Base-by-base conservation (phyloP, 2,329 filamentous ascomycete species). In the Daldinia sp. region DNA sequence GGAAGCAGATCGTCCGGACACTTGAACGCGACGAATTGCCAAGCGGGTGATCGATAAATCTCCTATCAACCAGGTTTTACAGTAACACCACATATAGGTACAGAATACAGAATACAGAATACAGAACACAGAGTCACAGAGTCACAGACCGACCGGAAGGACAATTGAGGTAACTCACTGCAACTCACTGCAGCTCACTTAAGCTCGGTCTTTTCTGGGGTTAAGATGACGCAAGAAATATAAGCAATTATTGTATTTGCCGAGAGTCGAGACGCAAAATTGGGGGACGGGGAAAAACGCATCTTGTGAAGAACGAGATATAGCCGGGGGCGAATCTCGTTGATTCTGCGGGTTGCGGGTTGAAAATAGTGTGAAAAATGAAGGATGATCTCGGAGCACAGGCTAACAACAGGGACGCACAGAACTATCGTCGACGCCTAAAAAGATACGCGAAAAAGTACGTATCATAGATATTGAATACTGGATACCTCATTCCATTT, bases 141-240 rank as follows among this genome's bases (percentile, higher is more conserved):
- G 1, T 18, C n/a, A 18, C 28, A 41, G 48, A 54, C 20, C 53
- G 63, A 63, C 55, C 42, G 51, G 35, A 58, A 53, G 58, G 60
- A 61, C 68, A 64, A 70, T 64, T 71, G 67, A 70, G 67, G 67
- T 65, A 73, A 58, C 66, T 71, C 69, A 57, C 68, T 73, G 35
- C 10, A 37, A 13, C 35, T 39, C 35, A 39, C 35, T 48, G 46
- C 46, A 50, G 50, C 50, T 54, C 50, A 54, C 50, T 54, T 60
- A 65, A 71, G 65, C 67, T 73, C 60, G 51, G 51, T 55, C 26
- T 51, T 51, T 44, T 57, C 66, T 39, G 51, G 51, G 51, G 51
- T 58, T 53, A 42, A 53, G 60, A 69, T 70, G 68, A 68, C 60
- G 67, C 62, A 35, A 68, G 56, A 64, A 33, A 23, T 20, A 53